Base-by-base conservation (phyloP, 108 stramenopile genomes). In the Nitzschia palea region DNA sequence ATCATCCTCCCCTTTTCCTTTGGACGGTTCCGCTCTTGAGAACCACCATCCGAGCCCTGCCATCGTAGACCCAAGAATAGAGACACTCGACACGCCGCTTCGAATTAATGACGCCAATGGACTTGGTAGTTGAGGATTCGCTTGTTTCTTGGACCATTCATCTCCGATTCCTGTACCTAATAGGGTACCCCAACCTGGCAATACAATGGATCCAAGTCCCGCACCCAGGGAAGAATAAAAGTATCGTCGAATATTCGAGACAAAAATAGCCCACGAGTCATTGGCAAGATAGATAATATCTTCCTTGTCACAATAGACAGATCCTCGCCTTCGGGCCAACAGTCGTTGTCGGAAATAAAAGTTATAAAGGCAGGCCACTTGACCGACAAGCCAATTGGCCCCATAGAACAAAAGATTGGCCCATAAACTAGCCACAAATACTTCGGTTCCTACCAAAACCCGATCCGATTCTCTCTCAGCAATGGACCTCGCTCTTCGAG, bases 111-210 rank as follows among this genome's bases (percentile, higher is more conserved):
- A 6, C 6, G 47, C 9, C 3, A 62, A 17, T 26, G 9, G 26
- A 6, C 14, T 6, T 8, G 62, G 62, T 45, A 36, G 35, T 15
- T 25, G 12, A 6, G 52, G 25, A 35, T 31, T n/a, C 15, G 48
- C 25, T 4, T 52, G 51, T 14, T 36, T 33, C 12, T 29, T 25
- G 17, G 67, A 36, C 54, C 37, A 44, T 27, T 47, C 47, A 2
- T 68, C 67, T 0, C 67, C 67, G 9, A 68, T 26, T 44, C 55
- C 54, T 12, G 30, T 44, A 26, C 67, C 67, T 6, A 56, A 17
- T 27, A 68, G 8, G 4, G 67, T 68, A 4, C 67, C 67, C 54
- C 28, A 44, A 31, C 67, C 67, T 3, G 67, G 67, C 55, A 17
- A 57, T 15, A 57, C 29, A 31, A 68, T 57, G 8, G 67, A 51